These are phyloP conservation scores for Populus simonii DNA, from an alignment of 345 rosid genomes.

Conservation along the genomic window DNA sequence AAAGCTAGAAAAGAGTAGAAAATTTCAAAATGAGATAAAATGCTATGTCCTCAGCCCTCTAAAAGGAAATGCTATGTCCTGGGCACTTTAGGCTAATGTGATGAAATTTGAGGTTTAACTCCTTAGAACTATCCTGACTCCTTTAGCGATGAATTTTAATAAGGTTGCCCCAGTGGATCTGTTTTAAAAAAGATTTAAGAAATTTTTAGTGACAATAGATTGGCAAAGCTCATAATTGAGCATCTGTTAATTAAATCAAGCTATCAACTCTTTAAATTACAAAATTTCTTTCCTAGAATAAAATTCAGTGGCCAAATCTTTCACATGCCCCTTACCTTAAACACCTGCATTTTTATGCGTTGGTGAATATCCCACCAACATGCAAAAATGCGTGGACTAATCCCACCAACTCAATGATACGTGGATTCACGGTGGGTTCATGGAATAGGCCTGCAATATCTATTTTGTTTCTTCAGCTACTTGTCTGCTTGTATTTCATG, in stretches of 20 bases:
- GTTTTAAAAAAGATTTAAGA: neutral
- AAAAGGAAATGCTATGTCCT: neutral
- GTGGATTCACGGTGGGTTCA: neutral
- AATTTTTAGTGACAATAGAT: neutral
- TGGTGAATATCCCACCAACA: neutral
- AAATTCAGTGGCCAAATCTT: too few species aligned
- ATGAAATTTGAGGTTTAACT: neutral
- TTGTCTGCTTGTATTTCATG: too few species aligned
- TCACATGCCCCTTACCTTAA: too few species aligned
- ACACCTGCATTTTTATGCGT: too few species aligned
- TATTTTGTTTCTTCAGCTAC: neutral
- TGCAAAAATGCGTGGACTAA: neutral
- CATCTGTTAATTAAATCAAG: too few species aligned
- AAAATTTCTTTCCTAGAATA: too few species aligned
- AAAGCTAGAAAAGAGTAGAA: too few species aligned
- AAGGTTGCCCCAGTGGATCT: neutral
- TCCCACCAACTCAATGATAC: neutral
- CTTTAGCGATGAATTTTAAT: too few species aligned
- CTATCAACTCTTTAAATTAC: neutral
- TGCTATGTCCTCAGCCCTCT: too few species aligned
- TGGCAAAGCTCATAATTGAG: neutral
- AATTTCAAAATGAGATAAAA: too few species aligned
- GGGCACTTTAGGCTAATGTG: neutral
- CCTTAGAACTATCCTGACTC: neutral
- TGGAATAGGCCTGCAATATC: neutral